Percentiles rank a stretch among this genome's conserved stretches.
Conservation (phyloP, 1,139 yeast genomes). For the Scheffersomyces segobiensis region DNA sequence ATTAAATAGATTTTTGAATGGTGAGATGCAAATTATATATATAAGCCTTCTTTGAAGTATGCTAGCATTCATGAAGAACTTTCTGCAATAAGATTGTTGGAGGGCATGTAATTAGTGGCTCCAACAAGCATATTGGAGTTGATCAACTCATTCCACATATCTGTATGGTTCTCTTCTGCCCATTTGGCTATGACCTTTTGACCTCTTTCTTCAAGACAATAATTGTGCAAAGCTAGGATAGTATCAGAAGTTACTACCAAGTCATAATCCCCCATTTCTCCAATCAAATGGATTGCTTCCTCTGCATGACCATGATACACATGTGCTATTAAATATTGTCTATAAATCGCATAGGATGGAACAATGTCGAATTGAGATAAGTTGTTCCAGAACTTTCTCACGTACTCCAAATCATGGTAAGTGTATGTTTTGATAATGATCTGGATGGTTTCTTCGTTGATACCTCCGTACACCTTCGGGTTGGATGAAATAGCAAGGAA, state of each 20-base stretch:
- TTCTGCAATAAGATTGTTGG: constrained; percentile 16
- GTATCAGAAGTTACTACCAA: constrained; percentile 51
- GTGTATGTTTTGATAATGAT: constrained; percentile 72
- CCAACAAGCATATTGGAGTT: constrained; percentile 38
- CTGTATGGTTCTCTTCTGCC: constrained; percentile 48
- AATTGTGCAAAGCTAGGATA: constrained; percentile 59
- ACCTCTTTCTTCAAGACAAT: constrained; percentile 51
- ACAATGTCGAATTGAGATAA: constrained; percentile 53
- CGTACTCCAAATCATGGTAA: constrained; percentile 58
- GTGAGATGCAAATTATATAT: background rate
- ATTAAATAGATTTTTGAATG: too few relatives aligned
- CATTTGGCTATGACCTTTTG: constrained; percentile 52
- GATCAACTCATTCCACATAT: constrained; percentile 49
- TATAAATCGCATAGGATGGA: constrained; percentile 57
- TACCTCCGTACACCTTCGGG: constrained; percentile 49
- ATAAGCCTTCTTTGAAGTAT: constrained; percentile 4
- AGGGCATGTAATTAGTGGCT: constrained; percentile 36
- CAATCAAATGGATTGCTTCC: constrained; percentile 56
- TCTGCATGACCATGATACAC: constrained; percentile 67
- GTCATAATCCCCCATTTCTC: constrained; percentile 54
- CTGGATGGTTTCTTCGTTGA: constrained; percentile 69
- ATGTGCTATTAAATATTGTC: constrained; percentile 70
- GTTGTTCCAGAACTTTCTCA: constrained; percentile 63
- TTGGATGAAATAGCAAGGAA: constrained; percentile 60
- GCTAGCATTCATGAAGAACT: constrained; percentile 1